Evolutionary conservation across 768 basidiomycete genomes (phyloP), one percentile per base, ranked within the genome.

Genomic region (Leccinum boreale): DNA sequence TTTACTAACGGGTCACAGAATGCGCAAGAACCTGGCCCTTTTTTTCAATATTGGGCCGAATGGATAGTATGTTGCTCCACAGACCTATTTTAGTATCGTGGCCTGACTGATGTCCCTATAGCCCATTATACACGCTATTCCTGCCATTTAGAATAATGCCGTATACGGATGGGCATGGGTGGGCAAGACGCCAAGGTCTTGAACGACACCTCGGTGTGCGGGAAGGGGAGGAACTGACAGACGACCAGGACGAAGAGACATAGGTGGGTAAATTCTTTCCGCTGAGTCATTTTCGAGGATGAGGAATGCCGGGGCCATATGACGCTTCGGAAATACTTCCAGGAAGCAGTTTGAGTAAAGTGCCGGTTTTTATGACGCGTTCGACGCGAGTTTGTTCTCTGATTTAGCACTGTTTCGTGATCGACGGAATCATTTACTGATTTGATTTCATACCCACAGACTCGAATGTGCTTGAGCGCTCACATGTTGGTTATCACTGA

Each of bases 191-290:
- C 19, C 75, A 79, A 9, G 92, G 90, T 14, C 81, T 84, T 62
- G 78, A 81, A 44, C 72, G 77, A 17, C 87, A 90, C 61, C 67
- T 71, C 3, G 88, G 89, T 5, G 71, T 94, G 3, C 74, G 80
- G n/a, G 77, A 77, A 31, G 90, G 87, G 17, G 96, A 95, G 57
- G 92, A 94, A 66, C 74, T 98, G 60, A 98, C 96, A 3, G 92
- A 94, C 63, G 94, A 94, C 21, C 85, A 85, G 3, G 79, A 81
- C 2, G 73, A 67, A n/a, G 63, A 66, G 53, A 12, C 48, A 48
- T 70, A 60, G 29, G 66, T 62, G 58, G 53, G 67, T 50, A 17
- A 3, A 23, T 10, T n/a, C 4, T 21, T 21, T 39, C 10, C 10
- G 21, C 5, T 0, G 0, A 4, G 26, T 3, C 12, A 1, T 42